These are phyloP conservation scores for Cladosporium oxysporum DNA, from an alignment of 2,329 filamentous ascomycete genomes.

Conservation along the genomic window DNA sequence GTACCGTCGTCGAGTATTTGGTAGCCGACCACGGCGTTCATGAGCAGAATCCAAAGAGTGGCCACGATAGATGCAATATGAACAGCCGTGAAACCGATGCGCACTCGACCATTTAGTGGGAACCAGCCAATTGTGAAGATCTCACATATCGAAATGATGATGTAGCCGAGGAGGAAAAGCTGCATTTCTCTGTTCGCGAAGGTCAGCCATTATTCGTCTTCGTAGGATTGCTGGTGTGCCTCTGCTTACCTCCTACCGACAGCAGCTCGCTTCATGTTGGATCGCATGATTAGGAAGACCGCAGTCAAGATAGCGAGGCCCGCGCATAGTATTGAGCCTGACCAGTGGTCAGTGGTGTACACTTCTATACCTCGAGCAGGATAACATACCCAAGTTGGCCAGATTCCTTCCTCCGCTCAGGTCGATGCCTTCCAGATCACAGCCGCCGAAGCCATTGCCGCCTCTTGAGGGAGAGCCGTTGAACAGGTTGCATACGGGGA, in stretches of 20 bases:
- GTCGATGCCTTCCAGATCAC: constrained; percentile 72
- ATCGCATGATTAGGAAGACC: constrained; percentile 70
- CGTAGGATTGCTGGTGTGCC: neutral
- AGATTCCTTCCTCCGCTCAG: constrained; percentile 67
- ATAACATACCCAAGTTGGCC: constrained; percentile 74
- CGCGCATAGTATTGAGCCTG: constrained; percentile 84
- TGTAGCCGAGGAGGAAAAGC: constrained; percentile 82
- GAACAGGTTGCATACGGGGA: constrained; percentile 63
- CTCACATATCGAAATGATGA: constrained; percentile 88
- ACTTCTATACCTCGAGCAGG: constrained; percentile 15
- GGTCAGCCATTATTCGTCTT: neutral
- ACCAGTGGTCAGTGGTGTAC: constrained; percentile 34
- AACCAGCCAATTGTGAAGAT: constrained; percentile 95
- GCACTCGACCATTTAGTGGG: constrained; percentile 68
- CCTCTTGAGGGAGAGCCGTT: constrained; percentile 59
- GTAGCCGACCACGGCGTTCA: constrained; percentile 90
- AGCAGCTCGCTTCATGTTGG: constrained; percentile 87
- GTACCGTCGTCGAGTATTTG: constrained; percentile 95
- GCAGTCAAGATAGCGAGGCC: constrained; percentile 72
- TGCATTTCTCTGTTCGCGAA: constrained; percentile 80
- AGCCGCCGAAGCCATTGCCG: constrained; percentile 66
- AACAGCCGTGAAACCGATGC: constrained; percentile 81
- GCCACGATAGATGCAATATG: constrained; percentile 89
- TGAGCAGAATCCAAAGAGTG: constrained; percentile 84
- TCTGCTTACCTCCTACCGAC: constrained; percentile 65